Conservation (phyloP, 2,329 filamentous ascomycete species). For the Fusarium sp. region DNA sequence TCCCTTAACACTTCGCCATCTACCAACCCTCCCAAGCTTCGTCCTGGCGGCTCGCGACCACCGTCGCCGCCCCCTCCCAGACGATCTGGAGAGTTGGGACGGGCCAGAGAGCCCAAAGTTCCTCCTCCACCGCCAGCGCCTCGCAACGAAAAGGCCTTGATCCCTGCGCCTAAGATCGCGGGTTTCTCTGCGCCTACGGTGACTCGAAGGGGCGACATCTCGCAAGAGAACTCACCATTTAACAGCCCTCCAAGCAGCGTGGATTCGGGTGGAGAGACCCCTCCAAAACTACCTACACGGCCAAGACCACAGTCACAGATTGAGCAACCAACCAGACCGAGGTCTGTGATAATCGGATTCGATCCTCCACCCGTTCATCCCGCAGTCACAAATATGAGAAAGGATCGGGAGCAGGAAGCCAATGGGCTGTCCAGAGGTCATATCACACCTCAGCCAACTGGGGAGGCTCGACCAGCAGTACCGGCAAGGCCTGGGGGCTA, state of each 20-base stretch:
- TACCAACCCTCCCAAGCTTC: constrained; percentile 50
- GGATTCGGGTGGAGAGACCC: constrained; percentile 61
- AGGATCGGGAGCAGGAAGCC: constrained; percentile 55
- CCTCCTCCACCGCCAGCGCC: constrained; percentile 78
- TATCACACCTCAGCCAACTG: constrained; percentile 53
- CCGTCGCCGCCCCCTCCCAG: constrained; percentile 72
- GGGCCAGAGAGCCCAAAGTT: constrained; percentile 57
- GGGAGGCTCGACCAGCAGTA: constrained; percentile 58
- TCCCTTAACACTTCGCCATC: constrained; percentile 62
- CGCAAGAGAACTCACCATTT: constrained; percentile 75
- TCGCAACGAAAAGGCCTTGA: constrained; percentile 73
- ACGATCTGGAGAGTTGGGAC: constrained; percentile 66
- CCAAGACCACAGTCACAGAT: constrained; percentile 56
- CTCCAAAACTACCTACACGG: constrained; percentile 59
- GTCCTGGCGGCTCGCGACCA: constrained; percentile 58
- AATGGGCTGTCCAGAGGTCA: constrained; percentile 52
- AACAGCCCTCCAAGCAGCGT: constrained; percentile 83
- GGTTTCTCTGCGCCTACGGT: constrained; percentile 25
- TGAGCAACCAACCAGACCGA: constrained; percentile 36
- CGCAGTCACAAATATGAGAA: constrained; percentile 55
- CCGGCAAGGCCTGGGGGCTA: constrained; percentile 58
- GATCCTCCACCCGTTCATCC: constrained; percentile 65
- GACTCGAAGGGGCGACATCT: constrained; percentile 33
- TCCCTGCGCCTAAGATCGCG: constrained; percentile 42
- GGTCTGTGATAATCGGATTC: constrained; percentile 46